Evolutionary conservation across 139 green algal genomes (phyloP).

Genomic region (Trebouxia sp.): DNA sequence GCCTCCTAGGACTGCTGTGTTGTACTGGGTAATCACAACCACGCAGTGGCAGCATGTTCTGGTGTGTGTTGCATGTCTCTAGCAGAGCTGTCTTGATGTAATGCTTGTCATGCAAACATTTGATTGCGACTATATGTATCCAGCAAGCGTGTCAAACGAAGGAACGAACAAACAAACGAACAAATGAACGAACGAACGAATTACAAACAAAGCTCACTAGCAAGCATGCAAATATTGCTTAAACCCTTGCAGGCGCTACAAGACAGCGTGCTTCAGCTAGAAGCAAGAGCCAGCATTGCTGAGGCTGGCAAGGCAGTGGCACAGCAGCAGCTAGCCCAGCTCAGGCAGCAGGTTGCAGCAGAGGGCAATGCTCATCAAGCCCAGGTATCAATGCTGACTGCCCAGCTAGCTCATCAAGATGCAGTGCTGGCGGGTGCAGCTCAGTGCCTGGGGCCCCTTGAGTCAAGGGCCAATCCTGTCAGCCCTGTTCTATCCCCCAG

Average conservation of each 20-base stretch:
- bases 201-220: no score
- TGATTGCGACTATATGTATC: no score
- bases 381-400: background rate
- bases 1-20: no score
- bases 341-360: slow-evolving; percentile 4
- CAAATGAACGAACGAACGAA: no score
- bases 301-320: background rate
- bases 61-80: no score
- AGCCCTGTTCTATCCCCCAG: slow-evolving; percentile 11
- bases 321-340: background rate
- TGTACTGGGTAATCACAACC: no score
- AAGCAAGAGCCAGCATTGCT: slow-evolving; percentile 21
- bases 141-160: no score
- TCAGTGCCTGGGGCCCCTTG: background rate
- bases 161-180: no score
- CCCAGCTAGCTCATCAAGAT: slow-evolving; percentile 1
- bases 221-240: no score
- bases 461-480: slow-evolving; percentile 4
- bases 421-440: background rate
- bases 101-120: no score
- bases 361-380: background rate
- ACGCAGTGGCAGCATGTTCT: no score
- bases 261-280: slow-evolving; percentile 3
- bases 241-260: slow-evolving; percentile 4
- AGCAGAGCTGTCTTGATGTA: no score